Conservation (phyloP, 2,329 filamentous ascomycete species). For the Trichoderma atrobrunneum region DNA sequence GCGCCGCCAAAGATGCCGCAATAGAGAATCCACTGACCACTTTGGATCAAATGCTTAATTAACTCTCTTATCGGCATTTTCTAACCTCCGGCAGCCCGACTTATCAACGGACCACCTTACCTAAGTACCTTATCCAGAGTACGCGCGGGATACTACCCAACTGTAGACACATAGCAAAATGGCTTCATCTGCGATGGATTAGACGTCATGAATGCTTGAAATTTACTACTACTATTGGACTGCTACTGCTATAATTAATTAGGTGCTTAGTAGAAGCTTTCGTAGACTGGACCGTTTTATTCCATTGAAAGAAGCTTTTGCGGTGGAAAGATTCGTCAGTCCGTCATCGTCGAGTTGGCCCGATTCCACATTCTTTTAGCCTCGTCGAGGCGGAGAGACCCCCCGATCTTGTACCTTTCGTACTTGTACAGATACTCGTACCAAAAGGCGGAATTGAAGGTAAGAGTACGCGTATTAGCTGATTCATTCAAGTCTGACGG, state of each 20-base stretch:
- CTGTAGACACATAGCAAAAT: not conserved
- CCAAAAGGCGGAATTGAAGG: not conserved
- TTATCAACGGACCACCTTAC: not conserved
- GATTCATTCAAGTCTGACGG: not conserved
- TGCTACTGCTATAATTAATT: not conserved
- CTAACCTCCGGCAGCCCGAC: slow-evolving; percentile 17
- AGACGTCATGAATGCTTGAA: not conserved
- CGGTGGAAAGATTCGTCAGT: not conserved
- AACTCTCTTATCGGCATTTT: slow-evolving; percentile 15
- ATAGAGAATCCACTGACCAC: not conserved
- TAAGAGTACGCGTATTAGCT: not conserved
- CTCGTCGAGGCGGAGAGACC: not conserved
- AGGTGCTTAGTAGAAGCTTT: not conserved
- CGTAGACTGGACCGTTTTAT: not conserved
- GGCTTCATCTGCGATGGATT: not conserved
- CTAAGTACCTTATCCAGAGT: not conserved
- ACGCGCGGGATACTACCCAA: not conserved
- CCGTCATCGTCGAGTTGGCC: slow-evolving; percentile 1
- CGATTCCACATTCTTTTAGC: slow-evolving; percentile 6
- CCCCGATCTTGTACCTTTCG: not conserved
- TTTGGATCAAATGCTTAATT: not conserved
- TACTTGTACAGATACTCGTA: not conserved
- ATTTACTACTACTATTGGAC: not conserved
- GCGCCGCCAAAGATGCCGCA: not conserved
- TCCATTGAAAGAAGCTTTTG: slow-evolving; percentile 1